Conservation (phyloP, 805 yeast species). For the Candida qinlingensis region DNA sequence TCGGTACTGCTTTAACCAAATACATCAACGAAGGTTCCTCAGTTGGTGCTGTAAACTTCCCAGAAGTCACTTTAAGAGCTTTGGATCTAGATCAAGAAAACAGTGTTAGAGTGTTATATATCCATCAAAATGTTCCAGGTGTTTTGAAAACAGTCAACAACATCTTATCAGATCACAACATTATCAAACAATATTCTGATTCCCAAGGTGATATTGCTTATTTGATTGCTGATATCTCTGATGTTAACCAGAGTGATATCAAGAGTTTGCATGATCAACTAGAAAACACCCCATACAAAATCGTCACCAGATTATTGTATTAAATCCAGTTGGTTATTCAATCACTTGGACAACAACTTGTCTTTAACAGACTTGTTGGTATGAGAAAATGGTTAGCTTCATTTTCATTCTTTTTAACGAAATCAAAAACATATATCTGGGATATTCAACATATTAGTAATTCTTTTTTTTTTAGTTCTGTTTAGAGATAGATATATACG, state of each 20-base stretch:
- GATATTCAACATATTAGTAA: slow-evolving; percentile 9
- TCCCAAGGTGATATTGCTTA: slow-evolving; percentile 95
- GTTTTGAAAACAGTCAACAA: slow-evolving; percentile 96
- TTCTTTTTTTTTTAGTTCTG: neutral
- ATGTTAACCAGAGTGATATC: slow-evolving; percentile 77
- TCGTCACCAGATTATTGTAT: slow-evolving; percentile 85
- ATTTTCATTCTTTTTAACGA: neutral
- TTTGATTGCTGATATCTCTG: slow-evolving; percentile 94
- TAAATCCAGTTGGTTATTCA: slow-evolving; percentile 31
- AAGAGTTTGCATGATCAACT: slow-evolving; percentile 78
- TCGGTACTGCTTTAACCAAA: slow-evolving; percentile 75
- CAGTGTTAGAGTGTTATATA: slow-evolving; percentile 88
- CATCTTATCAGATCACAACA: slow-evolving; percentile 89
- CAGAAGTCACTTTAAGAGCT: slow-evolving; percentile 90
- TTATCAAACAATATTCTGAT: slow-evolving; percentile 97
- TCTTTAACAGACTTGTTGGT: slow-evolving; percentile 7
- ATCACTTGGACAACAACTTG: neutral
- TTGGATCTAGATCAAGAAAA: slow-evolving; percentile 81
- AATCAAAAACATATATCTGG: slow-evolving; percentile 6
- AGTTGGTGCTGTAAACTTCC: slow-evolving; percentile 96
- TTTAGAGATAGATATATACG: neutral
- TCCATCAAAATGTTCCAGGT: slow-evolving; percentile 98
- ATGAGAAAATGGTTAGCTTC: too few species aligned
- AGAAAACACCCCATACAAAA: slow-evolving; percentile 84
- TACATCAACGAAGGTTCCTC: slow-evolving; percentile 96